phyloP scores from a whole-genome alignment of 306 rosid species.

The Lagenaria siceraria region DNA sequence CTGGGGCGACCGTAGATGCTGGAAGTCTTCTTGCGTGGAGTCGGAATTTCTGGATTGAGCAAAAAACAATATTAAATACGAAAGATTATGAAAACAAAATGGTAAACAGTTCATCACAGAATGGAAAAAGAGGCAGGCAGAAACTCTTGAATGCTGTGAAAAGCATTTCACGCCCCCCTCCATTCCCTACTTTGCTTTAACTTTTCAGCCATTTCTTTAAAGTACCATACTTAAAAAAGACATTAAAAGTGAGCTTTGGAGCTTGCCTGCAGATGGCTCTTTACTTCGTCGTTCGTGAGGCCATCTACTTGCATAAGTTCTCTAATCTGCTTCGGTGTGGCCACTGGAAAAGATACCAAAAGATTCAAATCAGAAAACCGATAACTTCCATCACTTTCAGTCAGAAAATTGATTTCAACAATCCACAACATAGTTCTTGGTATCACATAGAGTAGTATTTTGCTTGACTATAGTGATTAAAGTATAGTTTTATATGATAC shows the following conservation, averaged over 20 bases:
- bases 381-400: neutral
- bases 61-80: neutral
- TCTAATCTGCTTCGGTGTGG: constrained; percentile 98
- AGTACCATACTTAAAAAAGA: neutral
- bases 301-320: constrained; percentile 99
- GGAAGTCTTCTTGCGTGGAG: constrained; percentile 81
- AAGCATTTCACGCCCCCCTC: neutral
- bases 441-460: neutral
- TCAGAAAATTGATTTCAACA: neutral
- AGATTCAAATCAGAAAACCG: neutral
- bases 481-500: neutral
- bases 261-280: constrained; percentile 91
- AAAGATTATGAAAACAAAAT: neutral
- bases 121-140: neutral
- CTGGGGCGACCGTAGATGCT: constrained; percentile 16
- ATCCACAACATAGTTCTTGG: neutral
- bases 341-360: constrained; percentile 34
- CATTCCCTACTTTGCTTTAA: neutral
- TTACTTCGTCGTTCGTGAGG: constrained; percentile 97
- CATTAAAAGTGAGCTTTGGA: neutral
- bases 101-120: neutral
- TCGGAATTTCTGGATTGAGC: constrained; percentile 67
- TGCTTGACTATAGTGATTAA: neutral
- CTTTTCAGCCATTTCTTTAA: constrained; percentile 1
- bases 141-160: neutral